These are phyloP conservation scores for Tephrocybe sp. DNA, from an alignment of 768 basidiomycete species.

Conservation along the genomic window DNA sequence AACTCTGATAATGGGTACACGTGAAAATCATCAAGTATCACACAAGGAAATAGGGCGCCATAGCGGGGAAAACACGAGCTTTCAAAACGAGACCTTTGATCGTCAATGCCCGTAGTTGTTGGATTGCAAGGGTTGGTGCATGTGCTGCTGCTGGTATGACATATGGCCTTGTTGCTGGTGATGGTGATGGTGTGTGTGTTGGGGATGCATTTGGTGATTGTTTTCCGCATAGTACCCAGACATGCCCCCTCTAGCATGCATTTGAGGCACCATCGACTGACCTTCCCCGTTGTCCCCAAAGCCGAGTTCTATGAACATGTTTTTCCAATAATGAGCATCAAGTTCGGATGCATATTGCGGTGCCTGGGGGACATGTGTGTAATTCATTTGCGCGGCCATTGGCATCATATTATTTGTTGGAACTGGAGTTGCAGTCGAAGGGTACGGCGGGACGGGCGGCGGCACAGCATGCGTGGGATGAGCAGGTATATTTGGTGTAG, in stretches of 20 bases:
- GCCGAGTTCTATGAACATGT: constrained; percentile 75
- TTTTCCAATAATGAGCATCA: constrained; percentile 73
- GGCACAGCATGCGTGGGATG: constrained; percentile 29
- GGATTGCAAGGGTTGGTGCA: constrained; percentile 25
- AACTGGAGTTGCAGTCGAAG: not conserved
- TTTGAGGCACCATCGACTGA: constrained; percentile 21
- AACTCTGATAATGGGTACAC: constrained; percentile 5
- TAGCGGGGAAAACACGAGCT: too few species aligned
- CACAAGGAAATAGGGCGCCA: too few species aligned
- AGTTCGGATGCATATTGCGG: constrained; percentile 50
- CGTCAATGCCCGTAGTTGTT: constrained; percentile 31
- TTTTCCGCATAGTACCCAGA: constrained; percentile 26
- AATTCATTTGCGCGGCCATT: constrained; percentile 20
- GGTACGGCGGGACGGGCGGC: constrained; percentile 9
- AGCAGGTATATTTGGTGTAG: constrained; percentile 32
- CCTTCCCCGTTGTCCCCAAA: constrained; percentile 51
- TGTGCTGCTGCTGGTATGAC: constrained; percentile 29
- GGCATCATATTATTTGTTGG: constrained; percentile 4
- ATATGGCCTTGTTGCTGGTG: constrained; percentile 27
- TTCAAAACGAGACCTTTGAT: too few species aligned
- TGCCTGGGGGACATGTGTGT: constrained; percentile 34
- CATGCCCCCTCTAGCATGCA: constrained; percentile 21
- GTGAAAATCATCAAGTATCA: constrained; percentile 2
- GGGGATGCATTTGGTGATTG: constrained; percentile 19
- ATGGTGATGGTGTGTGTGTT: constrained; percentile 23